Percentiles rank a stretch among this genome's conserved stretches.
Conservation (phyloP, 495 filamentous ascomycete species). For the Neohortaea acidophila region DNA sequence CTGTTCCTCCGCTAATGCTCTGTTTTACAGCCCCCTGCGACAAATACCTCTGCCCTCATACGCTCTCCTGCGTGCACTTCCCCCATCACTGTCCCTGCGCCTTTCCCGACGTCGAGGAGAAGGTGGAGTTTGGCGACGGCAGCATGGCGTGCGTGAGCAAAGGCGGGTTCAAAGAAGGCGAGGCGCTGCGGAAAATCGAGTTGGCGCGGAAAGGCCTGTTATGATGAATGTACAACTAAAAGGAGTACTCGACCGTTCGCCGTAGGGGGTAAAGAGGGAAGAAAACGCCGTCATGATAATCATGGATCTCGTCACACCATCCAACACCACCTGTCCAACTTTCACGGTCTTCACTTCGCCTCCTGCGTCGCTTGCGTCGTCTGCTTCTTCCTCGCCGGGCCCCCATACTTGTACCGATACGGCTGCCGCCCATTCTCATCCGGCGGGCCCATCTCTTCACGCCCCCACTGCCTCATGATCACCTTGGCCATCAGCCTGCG, state of each 20-base stretch:
- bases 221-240: conserved; percentile 27
- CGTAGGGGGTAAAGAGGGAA: too few relatives aligned
- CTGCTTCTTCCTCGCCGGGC: conserved; percentile 1
- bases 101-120: conserved; percentile 68
- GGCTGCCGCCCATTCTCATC: conserved; percentile 16
- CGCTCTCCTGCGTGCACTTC: conserved; percentile 79
- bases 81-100: conserved; percentile 89
- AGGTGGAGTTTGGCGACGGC: conserved; percentile 73
- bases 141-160: conserved; percentile 66
- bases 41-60: conserved; percentile 84
- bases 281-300: too few relatives aligned
- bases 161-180: conserved; percentile 49
- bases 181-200: conserved; percentile 28
- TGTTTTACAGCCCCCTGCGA: conserved; percentile 48
- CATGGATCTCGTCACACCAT: too few relatives aligned
- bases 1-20: background rate
- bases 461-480: conserved; percentile 25
- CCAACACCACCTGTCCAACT: background rate
- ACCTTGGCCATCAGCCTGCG: conserved; percentile 20
- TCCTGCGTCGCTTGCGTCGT: too few relatives aligned
- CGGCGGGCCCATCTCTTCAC: conserved; percentile 20
- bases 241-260: too few relatives aligned
- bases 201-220: conserved; percentile 50
- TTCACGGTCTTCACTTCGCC: conserved; percentile 1
- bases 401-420: conserved; percentile 22